Evolutionary conservation across 768 basidiomycete genomes (phyloP), one percentile per base, ranked within the genome.

Genomic region (Pilatotrama ljubarskyi): DNA sequence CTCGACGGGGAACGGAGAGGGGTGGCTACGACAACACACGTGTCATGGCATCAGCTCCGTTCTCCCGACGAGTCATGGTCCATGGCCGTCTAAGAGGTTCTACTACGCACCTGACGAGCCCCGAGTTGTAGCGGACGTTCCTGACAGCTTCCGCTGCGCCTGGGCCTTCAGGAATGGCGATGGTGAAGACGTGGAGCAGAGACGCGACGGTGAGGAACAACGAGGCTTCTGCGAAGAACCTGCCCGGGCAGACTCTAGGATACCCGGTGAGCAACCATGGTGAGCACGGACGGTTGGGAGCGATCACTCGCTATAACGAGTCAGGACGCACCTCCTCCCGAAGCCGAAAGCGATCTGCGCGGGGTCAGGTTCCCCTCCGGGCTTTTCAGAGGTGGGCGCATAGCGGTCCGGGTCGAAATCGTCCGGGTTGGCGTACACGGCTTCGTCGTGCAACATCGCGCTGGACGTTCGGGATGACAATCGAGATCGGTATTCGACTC

Each of bases 371-470:
- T 51, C 49, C 2, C 49, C 49, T 13, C 20, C 20, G n/a, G 49
- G 35, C 8, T 37, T 37, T 20, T 36, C 49, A 14, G 36, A 9
- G 11, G 49, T 18, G n/a, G 49, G 49, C 18, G 18, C 10, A 35
- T 35, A 51, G 0, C 29, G 40, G 10, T 50, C 37, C 8, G 57
- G 57, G 20, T 58, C 25, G 24, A 42, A 40, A 5, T 8, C 24
- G 22, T 46, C 51, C 11, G 50, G 22, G n/a, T 40, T 26, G 15
- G 35, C 77, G 25, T 66, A 68, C 9, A 61, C 53, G 43, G 76
- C 73, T 37, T 82, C 70, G 75, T 74, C 80, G 77, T 77, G 49
- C 14, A 51, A 58, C 78, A 67, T 48, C 73, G 51, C 41, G 75
- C 77, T 24, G 77, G 72, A 2, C 73, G 51, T 38, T 75, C 77